Percentiles rank a stretch among this genome's conserved stretches.
Conservation (phyloP, 2,329 filamentous ascomycete genomes). For the Fusarium nematophilum region DNA sequence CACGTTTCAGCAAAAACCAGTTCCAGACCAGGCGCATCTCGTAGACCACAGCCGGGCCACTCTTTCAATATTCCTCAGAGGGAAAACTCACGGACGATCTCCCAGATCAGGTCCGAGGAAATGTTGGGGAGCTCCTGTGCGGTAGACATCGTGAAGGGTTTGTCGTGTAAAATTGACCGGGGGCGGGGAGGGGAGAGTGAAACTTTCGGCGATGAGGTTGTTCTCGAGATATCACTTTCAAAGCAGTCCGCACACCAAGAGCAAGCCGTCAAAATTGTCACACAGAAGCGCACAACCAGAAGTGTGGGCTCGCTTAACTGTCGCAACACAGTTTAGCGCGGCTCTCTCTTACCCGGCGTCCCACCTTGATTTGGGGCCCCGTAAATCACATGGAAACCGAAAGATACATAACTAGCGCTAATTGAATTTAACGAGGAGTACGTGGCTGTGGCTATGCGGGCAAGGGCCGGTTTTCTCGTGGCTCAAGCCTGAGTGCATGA, state of each 20-base stretch:
- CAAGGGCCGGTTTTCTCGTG: conserved; percentile 20
- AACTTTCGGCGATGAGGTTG: conserved; percentile 48
- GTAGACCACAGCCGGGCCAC: conserved; percentile 6
- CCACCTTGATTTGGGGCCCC: not conserved
- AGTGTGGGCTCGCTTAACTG: conserved; percentile 55
- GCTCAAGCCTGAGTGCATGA: conserved; percentile 29
- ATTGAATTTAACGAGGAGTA: conserved; percentile 25
- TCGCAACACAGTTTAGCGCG: conserved; percentile 45
- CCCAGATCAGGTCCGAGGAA: conserved; percentile 93
- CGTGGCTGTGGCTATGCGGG: conserved; percentile 39
- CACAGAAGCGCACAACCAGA: conserved; percentile 35
- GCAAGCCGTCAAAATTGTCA: conserved; percentile 40
- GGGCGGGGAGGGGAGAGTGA: conserved; percentile 22
- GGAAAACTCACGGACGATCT: conserved; percentile 88
- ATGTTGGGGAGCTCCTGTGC: conserved; percentile 74
- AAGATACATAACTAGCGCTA: conserved; percentile 30
- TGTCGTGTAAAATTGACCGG: conserved; percentile 42
- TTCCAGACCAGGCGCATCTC: conserved; percentile 25
- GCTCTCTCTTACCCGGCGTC: conserved; percentile 14
- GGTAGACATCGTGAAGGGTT: conserved; percentile 64
- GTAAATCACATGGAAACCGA: not conserved
- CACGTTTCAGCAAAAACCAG: conserved; percentile 36
- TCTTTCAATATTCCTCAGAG: conserved; percentile 11
- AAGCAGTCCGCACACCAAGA: conserved; percentile 23
- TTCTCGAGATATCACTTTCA: conserved; percentile 42